Evolutionary conservation across 495 filamentous ascomycete genomes (phyloP).

Genomic region (Talaromyces ruber): DNA sequence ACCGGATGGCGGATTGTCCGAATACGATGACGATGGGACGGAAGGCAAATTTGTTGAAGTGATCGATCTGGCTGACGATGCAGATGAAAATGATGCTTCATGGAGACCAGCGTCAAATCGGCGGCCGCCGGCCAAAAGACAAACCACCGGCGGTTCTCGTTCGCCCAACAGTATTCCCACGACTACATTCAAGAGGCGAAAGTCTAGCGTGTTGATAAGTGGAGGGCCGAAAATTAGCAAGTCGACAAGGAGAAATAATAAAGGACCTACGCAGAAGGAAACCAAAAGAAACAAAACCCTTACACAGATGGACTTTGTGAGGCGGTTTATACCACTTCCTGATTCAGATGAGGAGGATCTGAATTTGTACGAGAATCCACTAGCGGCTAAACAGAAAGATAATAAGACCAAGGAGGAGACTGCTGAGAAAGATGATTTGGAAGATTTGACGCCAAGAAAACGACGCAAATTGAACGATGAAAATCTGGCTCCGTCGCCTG

Average conservation of each 20-base stretch:
- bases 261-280: conserved; percentile 10
- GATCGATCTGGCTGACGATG: conserved; percentile 20
- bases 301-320: conserved; percentile 40
- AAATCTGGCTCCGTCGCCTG: background rate
- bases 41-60: conserved; percentile 9
- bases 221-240: conserved; percentile 1
- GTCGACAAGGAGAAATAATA: background rate
- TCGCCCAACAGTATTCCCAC: background rate
- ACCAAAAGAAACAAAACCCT: conserved; percentile 28
- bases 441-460: background rate
- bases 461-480: conserved; percentile 1
- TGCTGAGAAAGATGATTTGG: background rate
- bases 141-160: background rate
- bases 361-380: conserved; percentile 27
- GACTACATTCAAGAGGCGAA: conserved; percentile 1
- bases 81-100: conserved; percentile 19
- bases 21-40: conserved; percentile 21
- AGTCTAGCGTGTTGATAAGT: background rate
- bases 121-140: background rate
- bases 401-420: background rate
- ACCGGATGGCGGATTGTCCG: background rate
- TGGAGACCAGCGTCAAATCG: conserved; percentile 9
- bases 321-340: conserved; percentile 29
- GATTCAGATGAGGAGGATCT: conserved; percentile 31
- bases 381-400: conserved; percentile 11